These are phyloP conservation scores for Fistulifera pelliculosa DNA, from an alignment of 108 stramenopile species.

Conservation along the genomic window DNA sequence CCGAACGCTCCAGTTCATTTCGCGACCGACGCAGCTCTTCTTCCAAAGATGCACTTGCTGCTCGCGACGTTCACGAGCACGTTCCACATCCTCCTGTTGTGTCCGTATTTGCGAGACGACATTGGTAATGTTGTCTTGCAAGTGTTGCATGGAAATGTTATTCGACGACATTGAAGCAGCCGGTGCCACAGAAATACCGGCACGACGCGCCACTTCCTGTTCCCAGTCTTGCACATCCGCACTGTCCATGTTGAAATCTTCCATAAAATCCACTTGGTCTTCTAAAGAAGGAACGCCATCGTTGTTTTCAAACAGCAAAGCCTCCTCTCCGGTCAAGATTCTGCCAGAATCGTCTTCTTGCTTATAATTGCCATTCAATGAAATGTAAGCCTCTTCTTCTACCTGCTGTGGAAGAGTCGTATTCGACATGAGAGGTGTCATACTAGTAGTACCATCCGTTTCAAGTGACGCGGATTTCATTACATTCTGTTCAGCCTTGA, in stretches of 20 bases:
- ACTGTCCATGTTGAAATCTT: not conserved
- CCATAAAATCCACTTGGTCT: not conserved
- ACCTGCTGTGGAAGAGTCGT: too few species aligned
- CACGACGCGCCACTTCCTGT: slow-evolving; percentile 53
- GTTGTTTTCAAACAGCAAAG: not conserved
- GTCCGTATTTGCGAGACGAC: slow-evolving; percentile 27
- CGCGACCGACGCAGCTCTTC: slow-evolving; percentile 13
- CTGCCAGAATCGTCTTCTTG: not conserved
- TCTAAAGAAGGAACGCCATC: not conserved
- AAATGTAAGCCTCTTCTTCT: not conserved
- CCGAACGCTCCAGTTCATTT: slow-evolving; percentile 21
- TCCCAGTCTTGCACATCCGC: slow-evolving; percentile 41
- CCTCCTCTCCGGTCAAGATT: slow-evolving; percentile 6
- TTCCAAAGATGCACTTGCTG: slow-evolving; percentile 18
- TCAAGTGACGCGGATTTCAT: too few species aligned
- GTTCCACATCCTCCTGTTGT: slow-evolving; percentile 34
- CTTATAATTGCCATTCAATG: slow-evolving; percentile 1
- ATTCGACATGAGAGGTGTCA: too few species aligned
- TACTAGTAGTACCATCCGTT: too few species aligned
- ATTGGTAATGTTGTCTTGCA: slow-evolving; percentile 27
- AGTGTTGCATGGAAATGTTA: slow-evolving; percentile 13
- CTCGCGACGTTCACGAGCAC: slow-evolving; percentile 17
- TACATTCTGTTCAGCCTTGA: not conserved
- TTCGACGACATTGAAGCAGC: slow-evolving; percentile 7
- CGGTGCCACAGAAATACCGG: slow-evolving; percentile 32